Evolutionary conservation across 352 stramenopile genomes (phyloP).

Genomic region (Globisporangium iwayamae): DNA sequence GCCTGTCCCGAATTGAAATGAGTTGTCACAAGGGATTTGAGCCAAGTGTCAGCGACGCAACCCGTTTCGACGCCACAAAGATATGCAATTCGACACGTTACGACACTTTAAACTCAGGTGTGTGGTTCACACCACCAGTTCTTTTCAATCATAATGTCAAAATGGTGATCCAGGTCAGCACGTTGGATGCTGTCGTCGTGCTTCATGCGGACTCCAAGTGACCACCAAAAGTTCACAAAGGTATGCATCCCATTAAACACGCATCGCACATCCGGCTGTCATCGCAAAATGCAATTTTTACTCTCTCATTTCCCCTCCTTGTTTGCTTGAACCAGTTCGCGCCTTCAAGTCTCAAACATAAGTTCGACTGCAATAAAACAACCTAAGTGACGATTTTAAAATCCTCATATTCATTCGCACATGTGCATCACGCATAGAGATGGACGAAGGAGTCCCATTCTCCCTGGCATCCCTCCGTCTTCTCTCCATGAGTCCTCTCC

Average conservation of each 20-base stretch:
- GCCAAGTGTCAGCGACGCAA: background rate
- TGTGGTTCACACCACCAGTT: background rate
- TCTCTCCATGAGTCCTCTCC: slow-evolving; percentile 1
- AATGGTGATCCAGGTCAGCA: background rate
- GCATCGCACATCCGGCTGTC: slow-evolving; percentile 4
- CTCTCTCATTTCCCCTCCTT: background rate
- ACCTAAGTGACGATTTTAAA: slow-evolving; percentile 9
- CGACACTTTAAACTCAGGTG: slow-evolving; percentile 2
- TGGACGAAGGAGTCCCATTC: slow-evolving; percentile 6
- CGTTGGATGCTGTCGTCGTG: background rate
- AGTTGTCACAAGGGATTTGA: background rate
- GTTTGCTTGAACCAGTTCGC: slow-evolving; percentile 4
- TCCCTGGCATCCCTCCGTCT: background rate
- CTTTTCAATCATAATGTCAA: background rate
- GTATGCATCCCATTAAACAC: slow-evolving; percentile 10
- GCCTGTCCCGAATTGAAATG: background rate
- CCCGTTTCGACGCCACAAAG: slow-evolving; percentile 1
- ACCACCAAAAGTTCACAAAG: background rate
- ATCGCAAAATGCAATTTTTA: slow-evolving; percentile 16
- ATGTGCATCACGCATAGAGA: slow-evolving; percentile 18
- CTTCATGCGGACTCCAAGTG: background rate
- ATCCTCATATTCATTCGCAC: slow-evolving; percentile 16
- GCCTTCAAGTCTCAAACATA: background rate
- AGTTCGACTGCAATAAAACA: background rate
- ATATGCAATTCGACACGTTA: slow-evolving; percentile 3